These are phyloP conservation scores for Sclerotinia nivalis DNA, from an alignment of 2,329 filamentous ascomycete genomes.

Conservation along the genomic window DNA sequence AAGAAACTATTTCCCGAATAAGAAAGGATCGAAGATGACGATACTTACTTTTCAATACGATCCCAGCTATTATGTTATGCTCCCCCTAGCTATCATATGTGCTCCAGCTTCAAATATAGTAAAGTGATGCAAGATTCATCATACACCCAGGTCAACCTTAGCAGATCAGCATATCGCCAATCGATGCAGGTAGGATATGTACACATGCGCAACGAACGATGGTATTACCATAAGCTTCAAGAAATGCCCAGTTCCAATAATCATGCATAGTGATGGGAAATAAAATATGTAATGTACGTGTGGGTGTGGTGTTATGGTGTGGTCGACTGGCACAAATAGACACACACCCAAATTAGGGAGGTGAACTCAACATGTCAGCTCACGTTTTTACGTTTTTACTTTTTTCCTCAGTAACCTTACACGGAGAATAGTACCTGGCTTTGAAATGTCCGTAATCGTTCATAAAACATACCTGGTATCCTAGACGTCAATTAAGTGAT, in stretches of 20 bases:
- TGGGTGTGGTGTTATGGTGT: neutral
- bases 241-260: slow-evolving; percentile 2
- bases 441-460: neutral
- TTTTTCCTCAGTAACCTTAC: neutral
- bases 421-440: slow-evolving; percentile 1
- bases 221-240: slow-evolving; percentile 17
- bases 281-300: neutral
- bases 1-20: neutral
- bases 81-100: neutral
- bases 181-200: slow-evolving; percentile 2
- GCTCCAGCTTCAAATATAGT: slow-evolving; percentile 9
- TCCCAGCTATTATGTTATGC: neutral
- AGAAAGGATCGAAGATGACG: slow-evolving; percentile 16
- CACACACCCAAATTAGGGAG: slow-evolving; percentile 1
- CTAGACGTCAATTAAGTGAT: neutral
- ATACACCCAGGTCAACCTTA: neutral
- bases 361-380: neutral
- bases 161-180: slow-evolving; percentile 11
- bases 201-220: slow-evolving; percentile 15
- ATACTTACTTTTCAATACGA: neutral
- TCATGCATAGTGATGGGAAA: slow-evolving; percentile 1
- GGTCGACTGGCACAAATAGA: slow-evolving; percentile 11
- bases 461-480: neutral
- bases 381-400: neutral
- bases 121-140: neutral